Evolutionary conservation across 2,329 filamentous ascomycete species (phyloP), one percentile per base, ranked within the genome.

Genomic region (Cercospora beticola): DNA sequence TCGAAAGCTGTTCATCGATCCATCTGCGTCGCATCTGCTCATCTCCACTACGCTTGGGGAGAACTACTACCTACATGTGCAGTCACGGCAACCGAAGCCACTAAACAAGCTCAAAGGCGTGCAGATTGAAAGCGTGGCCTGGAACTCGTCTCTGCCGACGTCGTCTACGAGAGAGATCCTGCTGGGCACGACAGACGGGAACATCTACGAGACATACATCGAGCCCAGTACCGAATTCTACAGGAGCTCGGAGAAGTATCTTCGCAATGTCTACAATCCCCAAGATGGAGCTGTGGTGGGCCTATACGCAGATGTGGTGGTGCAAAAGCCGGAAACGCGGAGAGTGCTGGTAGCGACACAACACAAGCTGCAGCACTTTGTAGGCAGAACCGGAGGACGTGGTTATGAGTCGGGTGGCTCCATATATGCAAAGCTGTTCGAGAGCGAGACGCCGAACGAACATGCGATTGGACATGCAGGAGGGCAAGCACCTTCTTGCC

Each of bases 1-100:
- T 77, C 90, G 92, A 74, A 92, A 92, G 83, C 93, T 99, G 87
- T 99, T 99, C 82, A 91, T 99, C 77, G 95, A 99, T 78, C 94
- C 95, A 30, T 97, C 94, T 10, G 95, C 95, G 30, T 97, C 93
- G 5, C 95, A 99, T 82, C 85, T 99, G 30, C 88, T 99, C 72
- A 89, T 99, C 74, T 93, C 91, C 78, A 99, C 95, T 3, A 91
- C 93, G 5, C 87, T 93, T 49, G 93, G 93, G 78, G 95, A 99
- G 81, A 98, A 97, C 82, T 99, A 94, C 83, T 99, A 99, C 81
- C 90, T 99, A 9, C 95, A 99, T 79, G 94, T 93, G 10, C 94
- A 98, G 79, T 95, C 94, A 36, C 91, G 93, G 74, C 91, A 94
- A 72, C 93, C 94, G 2, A 92, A 95, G 71, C 87, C 90, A 7